Percentiles rank a stretch among this genome's conserved stretches.
Evolutionary conservation across 257 asterid species (phyloP).

Genomic region (Ophiorrhiza pumila): DNA sequence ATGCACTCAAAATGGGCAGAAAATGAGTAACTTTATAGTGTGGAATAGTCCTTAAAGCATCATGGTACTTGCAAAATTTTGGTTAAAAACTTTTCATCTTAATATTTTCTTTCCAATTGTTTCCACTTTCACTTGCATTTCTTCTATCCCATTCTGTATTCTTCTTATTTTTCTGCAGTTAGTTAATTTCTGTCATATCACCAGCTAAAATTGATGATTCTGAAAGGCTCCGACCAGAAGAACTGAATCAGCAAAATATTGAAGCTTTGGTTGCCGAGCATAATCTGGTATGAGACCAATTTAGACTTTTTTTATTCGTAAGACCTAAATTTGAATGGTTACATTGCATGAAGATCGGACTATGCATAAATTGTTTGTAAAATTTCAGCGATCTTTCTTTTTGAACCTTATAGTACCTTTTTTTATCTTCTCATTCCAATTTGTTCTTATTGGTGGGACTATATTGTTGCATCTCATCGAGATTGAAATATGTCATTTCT

Average conservation of each 20-base stretch:
- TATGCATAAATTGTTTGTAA: background rate
- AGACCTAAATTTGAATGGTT: background rate
- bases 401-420: background rate
- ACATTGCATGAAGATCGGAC: background rate
- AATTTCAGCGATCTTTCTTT: background rate
- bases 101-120: background rate
- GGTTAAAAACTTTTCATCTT: background rate
- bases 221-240: conserved; percentile 94
- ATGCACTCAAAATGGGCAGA: background rate
- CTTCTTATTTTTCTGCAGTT: background rate
- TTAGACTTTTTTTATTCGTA: conserved; percentile 14
- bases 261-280: conserved; percentile 99
- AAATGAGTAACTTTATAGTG: background rate
- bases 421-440: background rate
- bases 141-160: background rate
- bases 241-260: conserved; percentile 90
- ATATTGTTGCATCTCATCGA: background rate
- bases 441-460: background rate
- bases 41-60: background rate
- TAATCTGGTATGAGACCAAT: conserved; percentile 63
- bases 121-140: background rate
- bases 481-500: background rate
- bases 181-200: conserved; percentile 16
- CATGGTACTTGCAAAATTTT: background rate
- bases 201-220: conserved; percentile 60